Evolutionary conservation across 441 rosid species (phyloP), one percentile per base, ranked within the genome.

Genomic region (Arabidopsis lyrata): DNA sequence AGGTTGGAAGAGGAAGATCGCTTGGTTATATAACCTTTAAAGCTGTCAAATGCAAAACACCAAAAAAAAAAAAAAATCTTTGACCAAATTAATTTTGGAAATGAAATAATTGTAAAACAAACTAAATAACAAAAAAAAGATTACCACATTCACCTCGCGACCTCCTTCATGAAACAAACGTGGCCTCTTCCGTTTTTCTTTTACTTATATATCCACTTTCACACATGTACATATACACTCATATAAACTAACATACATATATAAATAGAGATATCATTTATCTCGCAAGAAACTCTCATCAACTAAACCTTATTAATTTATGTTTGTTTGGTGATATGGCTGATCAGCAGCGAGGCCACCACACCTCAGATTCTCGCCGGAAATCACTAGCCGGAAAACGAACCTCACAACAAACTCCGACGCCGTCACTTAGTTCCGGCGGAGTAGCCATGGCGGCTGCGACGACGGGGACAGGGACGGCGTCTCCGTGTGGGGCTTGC

Each of bases 401-500:
- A 48, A 67, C 59, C 12, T 52, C 80, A 22, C 67, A 38, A 39
- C 66, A 66, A 8, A 65, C 50, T 31, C 49, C 48, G 15, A 57
- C 80, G 8, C 12, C 79, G 22, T 57, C 75, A 15, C 15, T 71
- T 0, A 72, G 64, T 59, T 78, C 63, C 38, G 53, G 65, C 32
- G 58, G 84, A 70, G 80, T 66, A 70, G 54, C 62, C 11, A 63
- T 68, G 66, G 22, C 61, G 2, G 54, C 55, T 18, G 61, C 38
- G 8, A 38, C 60, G 13, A 48, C 79, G 48, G 76, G 75, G 48
- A 48, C 62, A 31, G 80, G 80, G 9, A 63, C 87, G 5, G 78
- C 91, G 2, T 79, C 82, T 92, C 96, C 98, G 4, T 87, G 95
- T 49, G 95, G 95, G 7, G 98, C 98, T 10, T 92, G 95, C 81